Percentiles rank a stretch among this genome's conserved stretches.
Conservation (phyloP, 2,329 filamentous ascomycete genomes). For the Penicillium sp. region DNA sequence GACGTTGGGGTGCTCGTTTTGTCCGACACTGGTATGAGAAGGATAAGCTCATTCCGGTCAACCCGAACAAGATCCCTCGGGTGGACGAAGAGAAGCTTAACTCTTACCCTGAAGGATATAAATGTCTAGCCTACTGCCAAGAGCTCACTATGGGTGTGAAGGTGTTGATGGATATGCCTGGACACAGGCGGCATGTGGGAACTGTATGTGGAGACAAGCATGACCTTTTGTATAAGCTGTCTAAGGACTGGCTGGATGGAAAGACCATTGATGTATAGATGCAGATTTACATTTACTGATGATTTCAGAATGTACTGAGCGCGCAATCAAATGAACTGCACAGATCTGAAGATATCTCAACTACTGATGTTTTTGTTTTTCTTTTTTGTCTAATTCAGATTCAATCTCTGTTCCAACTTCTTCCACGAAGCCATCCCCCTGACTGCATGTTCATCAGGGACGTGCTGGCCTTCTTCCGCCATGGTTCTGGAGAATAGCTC, state of each 20-base stretch:
- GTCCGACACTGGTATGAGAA: constrained; percentile 56
- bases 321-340: no score
- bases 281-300: neutral
- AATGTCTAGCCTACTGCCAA: constrained; percentile 46
- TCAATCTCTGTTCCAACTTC: constrained; percentile 37
- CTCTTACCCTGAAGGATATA: constrained; percentile 47
- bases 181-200: constrained; percentile 40
- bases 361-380: neutral
- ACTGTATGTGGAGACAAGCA: constrained; percentile 45
- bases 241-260: constrained; percentile 49
- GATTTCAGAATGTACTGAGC: neutral
- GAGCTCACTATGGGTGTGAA: constrained; percentile 48
- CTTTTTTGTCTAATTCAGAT: neutral
- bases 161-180: constrained; percentile 48
- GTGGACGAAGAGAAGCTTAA: constrained; percentile 44
- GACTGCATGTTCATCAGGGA: constrained; percentile 57
- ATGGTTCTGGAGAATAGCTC: constrained; percentile 68
- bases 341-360: no score
- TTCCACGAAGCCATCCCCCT: constrained; percentile 55
- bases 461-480: constrained; percentile 51
- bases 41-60: constrained; percentile 51
- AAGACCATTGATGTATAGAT: constrained; percentile 27
- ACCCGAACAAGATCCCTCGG: constrained; percentile 43
- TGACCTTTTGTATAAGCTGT: constrained; percentile 47
- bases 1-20: constrained; percentile 46